Conservation (phyloP, 75 land plant species). For the Pinus tabuliformis region DNA sequence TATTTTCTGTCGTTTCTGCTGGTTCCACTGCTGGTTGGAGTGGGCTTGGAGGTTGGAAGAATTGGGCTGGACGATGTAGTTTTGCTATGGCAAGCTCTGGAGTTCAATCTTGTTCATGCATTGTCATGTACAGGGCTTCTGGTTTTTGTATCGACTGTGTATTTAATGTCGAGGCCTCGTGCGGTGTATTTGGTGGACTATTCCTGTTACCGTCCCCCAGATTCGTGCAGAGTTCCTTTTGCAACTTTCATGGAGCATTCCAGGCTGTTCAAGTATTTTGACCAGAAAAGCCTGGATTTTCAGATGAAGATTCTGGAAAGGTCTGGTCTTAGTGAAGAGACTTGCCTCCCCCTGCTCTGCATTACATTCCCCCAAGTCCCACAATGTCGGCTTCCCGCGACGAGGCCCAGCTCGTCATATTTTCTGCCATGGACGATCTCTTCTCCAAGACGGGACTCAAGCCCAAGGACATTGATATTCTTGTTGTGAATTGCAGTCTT, state of each 20-base stretch:
- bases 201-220: slow-evolving; percentile 46
- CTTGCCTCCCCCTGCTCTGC: slow-evolving; percentile 40
- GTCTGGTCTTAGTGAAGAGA: slow-evolving; percentile 51
- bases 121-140: slow-evolving; percentile 35
- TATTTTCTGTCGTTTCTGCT: slow-evolving; percentile 40
- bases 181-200: slow-evolving; percentile 50
- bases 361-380: slow-evolving; percentile 37
- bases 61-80: slow-evolving; percentile 33
- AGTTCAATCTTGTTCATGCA: slow-evolving; percentile 37
- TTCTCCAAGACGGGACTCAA: slow-evolving; percentile 38
- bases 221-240: slow-evolving; percentile 10
- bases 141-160: slow-evolving; percentile 44
- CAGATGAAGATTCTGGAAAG: slow-evolving; percentile 47
- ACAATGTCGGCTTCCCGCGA: slow-evolving; percentile 45
- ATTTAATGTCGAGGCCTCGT: slow-evolving; percentile 63
- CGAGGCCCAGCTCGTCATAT: slow-evolving; percentile 48
- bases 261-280: slow-evolving; percentile 25
- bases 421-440: slow-evolving; percentile 48
- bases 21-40: slow-evolving; percentile 32
- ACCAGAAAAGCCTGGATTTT: slow-evolving; percentile 35
- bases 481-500: slow-evolving; percentile 50
- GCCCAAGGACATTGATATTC: slow-evolving; percentile 42
- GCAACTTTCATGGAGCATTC: slow-evolving; percentile 23
- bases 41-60: slow-evolving; percentile 29
- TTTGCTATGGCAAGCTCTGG: slow-evolving; percentile 18